A percentile compares a stretch with the other conserved stretches of the same genome.
Evolutionary conservation across 106 monocot species (phyloP).

Genomic region (Xerophyta viscosa): DNA sequence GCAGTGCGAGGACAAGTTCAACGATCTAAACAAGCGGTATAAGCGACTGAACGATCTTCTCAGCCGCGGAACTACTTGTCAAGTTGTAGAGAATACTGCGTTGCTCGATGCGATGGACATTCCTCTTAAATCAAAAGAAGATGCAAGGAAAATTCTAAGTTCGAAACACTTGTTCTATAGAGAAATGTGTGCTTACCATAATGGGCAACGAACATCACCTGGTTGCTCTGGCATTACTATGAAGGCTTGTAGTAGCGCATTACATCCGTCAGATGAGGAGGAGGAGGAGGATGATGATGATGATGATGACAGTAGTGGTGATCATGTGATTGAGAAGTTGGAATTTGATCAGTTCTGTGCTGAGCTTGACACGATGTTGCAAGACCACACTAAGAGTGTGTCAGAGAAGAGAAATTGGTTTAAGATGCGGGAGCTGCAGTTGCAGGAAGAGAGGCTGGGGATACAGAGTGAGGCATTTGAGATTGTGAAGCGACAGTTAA

Average conservation of each 20-base stretch:
- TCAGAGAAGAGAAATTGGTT: constrained; percentile 29
- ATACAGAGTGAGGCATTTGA: constrained; percentile 37
- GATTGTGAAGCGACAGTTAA: constrained; percentile 41
- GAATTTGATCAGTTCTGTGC: constrained; percentile 10
- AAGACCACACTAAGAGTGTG: constrained; percentile 11
- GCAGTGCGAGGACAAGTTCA: constrained; percentile 87
- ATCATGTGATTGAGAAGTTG: not conserved
- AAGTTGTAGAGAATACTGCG: constrained; percentile 50
- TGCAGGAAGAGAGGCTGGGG: constrained; percentile 34
- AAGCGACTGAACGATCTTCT: constrained; percentile 79
- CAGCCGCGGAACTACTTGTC: constrained; percentile 50
- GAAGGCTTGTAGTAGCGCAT: not conserved
- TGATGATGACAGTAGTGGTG: not conserved
- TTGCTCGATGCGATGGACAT: constrained; percentile 58
- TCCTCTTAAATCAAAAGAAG: constrained; percentile 50
- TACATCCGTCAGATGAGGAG: constrained; percentile 5
- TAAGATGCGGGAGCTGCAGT: constrained; percentile 19
- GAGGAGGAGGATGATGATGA: constrained; percentile 19
- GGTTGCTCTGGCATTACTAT: constrained; percentile 10
- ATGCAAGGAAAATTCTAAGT: constrained; percentile 48
- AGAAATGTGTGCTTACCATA: constrained; percentile 86
- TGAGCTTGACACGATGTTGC: constrained; percentile 27
- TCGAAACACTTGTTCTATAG: constrained; percentile 75
- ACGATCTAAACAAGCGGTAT: constrained; percentile 76
- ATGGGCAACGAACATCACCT: constrained; percentile 33